Percentiles rank a stretch among this genome's conserved stretches.
Conservation (phyloP, 768 basidiomycete genomes). For the Rhodosporidiobolus sp. region DNA sequence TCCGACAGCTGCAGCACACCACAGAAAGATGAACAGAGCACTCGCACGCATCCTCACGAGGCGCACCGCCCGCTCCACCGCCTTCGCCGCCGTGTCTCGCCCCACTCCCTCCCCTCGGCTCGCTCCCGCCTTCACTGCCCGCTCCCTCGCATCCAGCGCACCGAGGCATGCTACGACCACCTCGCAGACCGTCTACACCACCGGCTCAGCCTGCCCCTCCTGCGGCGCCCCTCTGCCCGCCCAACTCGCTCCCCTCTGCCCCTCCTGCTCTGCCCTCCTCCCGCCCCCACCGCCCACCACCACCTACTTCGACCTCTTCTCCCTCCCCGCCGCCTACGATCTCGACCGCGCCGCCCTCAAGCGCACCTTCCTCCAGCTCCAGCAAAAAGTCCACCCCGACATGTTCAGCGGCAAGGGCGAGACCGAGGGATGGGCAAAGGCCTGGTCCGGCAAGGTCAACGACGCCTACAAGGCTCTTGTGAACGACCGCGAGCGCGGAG, state of each 20-base stretch:
- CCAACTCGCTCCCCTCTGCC: constrained; percentile 45
- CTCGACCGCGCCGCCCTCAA: constrained; percentile 46
- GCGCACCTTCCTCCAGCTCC: constrained; percentile 46
- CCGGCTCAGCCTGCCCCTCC: constrained; percentile 42
- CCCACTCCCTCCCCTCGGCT: not conserved
- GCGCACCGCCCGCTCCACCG: not conserved
- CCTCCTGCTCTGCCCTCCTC: constrained; percentile 45
- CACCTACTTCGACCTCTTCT: constrained; percentile 46
- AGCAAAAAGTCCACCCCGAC: constrained; percentile 52
- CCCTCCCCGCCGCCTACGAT: constrained; percentile 43
- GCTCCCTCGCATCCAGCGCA: not conserved
- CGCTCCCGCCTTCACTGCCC: not conserved
- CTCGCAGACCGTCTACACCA: constrained; percentile 4
- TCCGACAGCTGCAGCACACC: not conserved
- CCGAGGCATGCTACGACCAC: not conserved
- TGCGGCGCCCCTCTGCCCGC: constrained; percentile 41
- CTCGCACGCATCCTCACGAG: not conserved
- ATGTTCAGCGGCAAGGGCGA: constrained; percentile 47
- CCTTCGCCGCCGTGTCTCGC: not conserved
- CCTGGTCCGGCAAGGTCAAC: constrained; percentile 63
- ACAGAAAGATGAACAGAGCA: not conserved
- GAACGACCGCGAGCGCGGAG: constrained; percentile 48
- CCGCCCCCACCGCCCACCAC: constrained; percentile 43
- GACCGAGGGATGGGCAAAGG: constrained; percentile 44
- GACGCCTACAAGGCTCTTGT: constrained; percentile 58